Evolutionary conservation across 106 monocot genomes (phyloP), one percentile per base, ranked within the genome.

Genomic region (Posidonia australis): DNA sequence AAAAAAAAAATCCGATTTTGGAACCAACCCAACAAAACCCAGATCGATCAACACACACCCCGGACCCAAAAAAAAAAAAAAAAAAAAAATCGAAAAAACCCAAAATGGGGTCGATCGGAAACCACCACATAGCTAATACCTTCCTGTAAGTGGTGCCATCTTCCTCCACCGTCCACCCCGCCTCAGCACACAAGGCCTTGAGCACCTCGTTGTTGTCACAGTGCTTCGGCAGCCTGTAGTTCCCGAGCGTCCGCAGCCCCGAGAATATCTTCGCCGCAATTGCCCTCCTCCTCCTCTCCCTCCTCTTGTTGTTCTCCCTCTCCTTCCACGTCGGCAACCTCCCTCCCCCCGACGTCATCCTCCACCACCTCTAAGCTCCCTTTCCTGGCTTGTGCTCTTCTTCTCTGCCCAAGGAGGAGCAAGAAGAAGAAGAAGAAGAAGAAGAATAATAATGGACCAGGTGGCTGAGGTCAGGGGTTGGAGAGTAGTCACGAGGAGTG

Each of bases 201-300:
- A 64, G 64, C 20, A 64, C 64, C 47, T 64, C 64, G 64, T 64
- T 64, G 64, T 64, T 64, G 44, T 64, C 64, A 23, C 64, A 64
- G 46, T 64, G 64, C 46, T 64, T 64, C 16, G 64, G 64, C 19
- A 64, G 64, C 46, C 22, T 45, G 9, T 48, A 64, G 64, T 64
- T 64, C 64, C 64, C 64, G 17, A 46, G 46, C 13, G 47, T 11
- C 46, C 64, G 44, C 64, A 64, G 25, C 13, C 64, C 64, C 5
- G 64, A 24, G 64, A 64, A 64, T 30, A 64, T 64, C 64, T 64
- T 64, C 20, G 64, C 64, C 44, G 64, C 64, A 26, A 64, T 47
- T 17, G 64, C 64, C 45, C 64, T 64, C 64, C 64, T 64, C 64
- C 64, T 64, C 64, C 64, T 64, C 64, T 64, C 64, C 64, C 64